These are phyloP conservation scores for Magnusiomyces clavatus DNA, from an alignment of 1,139 yeast genomes.

Conservation along the genomic window DNA sequence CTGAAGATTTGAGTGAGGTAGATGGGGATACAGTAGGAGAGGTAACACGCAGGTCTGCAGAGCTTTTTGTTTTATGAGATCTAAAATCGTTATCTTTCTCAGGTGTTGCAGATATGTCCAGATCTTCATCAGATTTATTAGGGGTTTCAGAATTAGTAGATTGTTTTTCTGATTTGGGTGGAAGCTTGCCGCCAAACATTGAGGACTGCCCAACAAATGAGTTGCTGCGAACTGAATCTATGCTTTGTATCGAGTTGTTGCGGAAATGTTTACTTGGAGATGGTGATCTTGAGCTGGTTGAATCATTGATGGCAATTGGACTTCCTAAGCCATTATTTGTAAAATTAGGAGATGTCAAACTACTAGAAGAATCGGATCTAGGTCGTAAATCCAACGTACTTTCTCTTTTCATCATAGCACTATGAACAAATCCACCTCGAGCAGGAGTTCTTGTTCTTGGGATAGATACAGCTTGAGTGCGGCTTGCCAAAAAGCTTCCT, in stretches of 20 bases:
- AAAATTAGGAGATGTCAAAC: conserved; percentile 3
- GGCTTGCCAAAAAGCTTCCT: conserved; percentile 13
- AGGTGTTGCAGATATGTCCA: not conserved
- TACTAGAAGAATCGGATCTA: conserved; percentile 10
- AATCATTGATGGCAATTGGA: conserved; percentile 9
- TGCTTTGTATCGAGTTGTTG: conserved; percentile 7
- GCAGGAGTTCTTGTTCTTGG: conserved; percentile 20
- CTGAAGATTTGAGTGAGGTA: conserved; percentile 5
- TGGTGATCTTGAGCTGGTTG: conserved; percentile 11
- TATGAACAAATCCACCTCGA: conserved; percentile 26
- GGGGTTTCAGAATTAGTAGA: no score
- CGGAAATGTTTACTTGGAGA: conserved; percentile 10
- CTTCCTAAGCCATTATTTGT: conserved; percentile 11
- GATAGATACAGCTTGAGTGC: conserved; percentile 8
- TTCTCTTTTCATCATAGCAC: conserved; percentile 27
- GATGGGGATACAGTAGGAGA: conserved; percentile 3
- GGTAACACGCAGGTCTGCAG: not conserved
- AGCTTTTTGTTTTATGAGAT: not conserved
- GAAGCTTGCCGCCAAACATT: not conserved
- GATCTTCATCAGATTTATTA: not conserved
- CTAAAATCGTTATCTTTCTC: not conserved
- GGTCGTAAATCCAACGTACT: conserved; percentile 15
- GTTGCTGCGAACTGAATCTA: not conserved
- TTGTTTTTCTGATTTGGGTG: not conserved
- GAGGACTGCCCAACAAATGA: not conserved